A percentile compares a stretch with the other conserved stretches of the same genome.
Evolutionary conservation across 129 eudicot genomes (phyloP).

Genomic region (Ambrosia artemisiifolia): DNA sequence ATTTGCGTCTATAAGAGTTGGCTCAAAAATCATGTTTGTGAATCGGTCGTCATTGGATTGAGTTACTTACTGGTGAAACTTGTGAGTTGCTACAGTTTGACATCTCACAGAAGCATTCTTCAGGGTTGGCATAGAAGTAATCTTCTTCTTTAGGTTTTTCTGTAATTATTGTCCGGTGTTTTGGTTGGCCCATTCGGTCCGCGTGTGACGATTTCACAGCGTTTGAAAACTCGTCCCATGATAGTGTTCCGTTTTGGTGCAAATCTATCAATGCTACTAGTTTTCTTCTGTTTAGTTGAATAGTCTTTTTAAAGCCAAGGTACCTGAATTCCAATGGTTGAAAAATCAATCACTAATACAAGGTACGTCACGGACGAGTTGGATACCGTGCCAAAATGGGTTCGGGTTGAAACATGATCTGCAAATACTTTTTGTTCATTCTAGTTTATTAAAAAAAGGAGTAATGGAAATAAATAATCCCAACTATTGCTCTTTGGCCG

Average conservation of each 20-base stretch:
- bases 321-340: conserved; percentile 44
- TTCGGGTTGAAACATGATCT: background rate
- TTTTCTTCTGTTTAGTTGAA: conserved; percentile 59
- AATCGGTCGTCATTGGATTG: conserved; percentile 13
- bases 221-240: conserved; percentile 68
- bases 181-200: conserved; percentile 66
- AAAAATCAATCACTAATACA: too few species aligned
- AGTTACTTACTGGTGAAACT: conserved; percentile 30
- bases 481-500: too few species aligned
- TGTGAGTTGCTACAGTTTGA: conserved; percentile 41
- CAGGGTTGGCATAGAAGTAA: conserved; percentile 91
- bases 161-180: conserved; percentile 40
- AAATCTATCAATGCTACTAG: conserved; percentile 71
- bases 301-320: conserved; percentile 71
- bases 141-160: conserved; percentile 98
- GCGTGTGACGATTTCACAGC: conserved; percentile 56
- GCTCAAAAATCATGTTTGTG: background rate
- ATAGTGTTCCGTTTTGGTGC: conserved; percentile 64
- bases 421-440: background rate
- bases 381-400: background rate
- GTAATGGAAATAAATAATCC: too few species aligned
- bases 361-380: background rate
- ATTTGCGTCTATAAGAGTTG: background rate
- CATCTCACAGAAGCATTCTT: conserved; percentile 74
- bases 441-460: too few species aligned